Base-by-base conservation (phyloP, 305 asterid genomes). In the Solanum hybrid region DNA sequence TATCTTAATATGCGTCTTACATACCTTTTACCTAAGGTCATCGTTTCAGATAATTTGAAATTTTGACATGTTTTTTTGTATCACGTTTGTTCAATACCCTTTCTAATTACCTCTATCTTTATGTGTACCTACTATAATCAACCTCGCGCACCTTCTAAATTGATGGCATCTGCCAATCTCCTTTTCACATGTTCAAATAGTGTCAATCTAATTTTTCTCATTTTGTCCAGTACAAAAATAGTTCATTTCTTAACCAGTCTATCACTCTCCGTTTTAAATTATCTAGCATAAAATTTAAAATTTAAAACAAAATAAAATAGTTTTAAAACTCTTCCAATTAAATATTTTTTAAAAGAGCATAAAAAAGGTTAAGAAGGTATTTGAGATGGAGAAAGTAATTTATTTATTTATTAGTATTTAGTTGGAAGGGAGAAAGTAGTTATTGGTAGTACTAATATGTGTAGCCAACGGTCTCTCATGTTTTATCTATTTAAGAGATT, bases 1-100 rank as follows among this genome's bases (percentile, higher is more conserved):
- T 61, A 20, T 20, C 12, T 7, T 61, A 20, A 7, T 20, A 20
- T 1, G 4, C 0, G 2, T 20, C 4, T 3, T 61, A 2, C 0
- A 7, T 0, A 1, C 1, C 0, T 57, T 7, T 7, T 57, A 57
- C 20, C 9, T 17, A 57, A 15, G 68, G 1, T 17, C n/a, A 57
- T 57, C 1, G 3, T 7, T 57, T 57, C 3, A 10, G 0, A 0
- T 57, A 6, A 57, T 6, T 17, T 17, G 2, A 57, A 57, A 1
- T 57, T 17, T 8, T 6, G 70, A 6, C 4, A 57, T 6, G 3
- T 17, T 7, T 6, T 17, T 6, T 57, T 2, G 20, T 2, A 57
- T 15, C n/a, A 57, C 7, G 0, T 57, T 0, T 57, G 1, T 57
- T 6, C 24, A 2, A 57, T 61, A 61, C 10, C n/a, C 0, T 7